Base-by-base conservation (phyloP, 2,329 filamentous ascomycete species). In the Onygena corvina region DNA sequence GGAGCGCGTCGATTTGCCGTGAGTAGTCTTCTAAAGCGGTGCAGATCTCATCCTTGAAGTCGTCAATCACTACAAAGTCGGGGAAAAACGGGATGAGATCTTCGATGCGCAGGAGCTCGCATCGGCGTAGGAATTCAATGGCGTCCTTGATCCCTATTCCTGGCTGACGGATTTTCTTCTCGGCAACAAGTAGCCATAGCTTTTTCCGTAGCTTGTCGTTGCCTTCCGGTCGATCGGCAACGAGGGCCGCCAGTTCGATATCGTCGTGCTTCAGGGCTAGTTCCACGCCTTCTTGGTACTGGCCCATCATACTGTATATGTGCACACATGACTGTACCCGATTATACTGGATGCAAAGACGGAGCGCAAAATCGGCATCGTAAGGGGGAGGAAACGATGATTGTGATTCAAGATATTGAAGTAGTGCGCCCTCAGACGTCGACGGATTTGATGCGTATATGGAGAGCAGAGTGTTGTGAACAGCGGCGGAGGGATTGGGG, bases 1-100 rank as follows among this genome's bases (percentile, higher is more conserved):
- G 88, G 33, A 98, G 71, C 1, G 73, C 74, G 60, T 96, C 92
- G 57, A 98, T 98, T 57, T 86, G 87, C 31, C 86, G 83, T 42
- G 81, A 85, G 69, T 98, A 98, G 55, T 93, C 86, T 66, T 98
- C 92, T 1, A 98, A 76, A 1, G 93, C 92, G 0, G 80, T 75
- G 68, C 92, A 98, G 31, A 98, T 96, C 64, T 98, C 92, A 55
- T 96, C 89, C 63, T 96, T 95, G 76, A 98, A 98, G 65, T 96
- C 92, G 63, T 98, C 92, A 54, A 98, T 96, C 47, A 96, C 85
- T 20, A 96, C 88, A 62, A 98, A 98, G 64, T 98, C 92, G 0
- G 92, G 92, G 69, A 98, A 98, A 72, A 98, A 95, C 0, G 92
- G 92, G 34, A 98, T 96, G 25, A 98, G 70, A 60, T 98, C 92